Conservation (phyloP, 345 rosid genomes). For the Hevea brasiliensis region DNA sequence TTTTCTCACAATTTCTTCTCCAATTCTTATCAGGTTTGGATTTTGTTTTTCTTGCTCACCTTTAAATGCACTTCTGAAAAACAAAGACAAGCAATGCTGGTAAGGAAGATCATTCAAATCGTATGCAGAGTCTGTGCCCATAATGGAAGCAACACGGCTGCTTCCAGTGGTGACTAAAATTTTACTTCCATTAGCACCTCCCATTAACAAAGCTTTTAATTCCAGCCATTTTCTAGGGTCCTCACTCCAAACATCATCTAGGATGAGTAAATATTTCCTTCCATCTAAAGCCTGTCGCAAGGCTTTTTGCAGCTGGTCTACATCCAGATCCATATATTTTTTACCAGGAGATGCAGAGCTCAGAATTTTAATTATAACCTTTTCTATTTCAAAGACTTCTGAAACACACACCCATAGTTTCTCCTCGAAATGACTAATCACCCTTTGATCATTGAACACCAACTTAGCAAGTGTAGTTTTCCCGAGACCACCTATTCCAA, state of each 20-base stretch:
- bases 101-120: too few relatives aligned
- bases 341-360: not conserved
- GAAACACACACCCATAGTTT: too few relatives aligned
- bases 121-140: not conserved
- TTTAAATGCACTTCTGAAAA: too few relatives aligned
- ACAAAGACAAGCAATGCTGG: too few relatives aligned
- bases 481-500: constrained; percentile 9
- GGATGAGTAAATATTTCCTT: not conserved
- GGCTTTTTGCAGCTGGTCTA: not conserved
- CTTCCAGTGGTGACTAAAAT: constrained; percentile 24
- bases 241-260: constrained; percentile 27
- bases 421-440: too few relatives aligned
- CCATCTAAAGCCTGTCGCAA: not conserved
- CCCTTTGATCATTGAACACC: too few relatives aligned
- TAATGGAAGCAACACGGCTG: not conserved
- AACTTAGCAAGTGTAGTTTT: constrained; percentile 5
- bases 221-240: not conserved
- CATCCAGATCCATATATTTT: not conserved
- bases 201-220: constrained; percentile 3
- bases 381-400: not conserved
- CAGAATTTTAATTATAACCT: not conserved
- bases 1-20: too few relatives aligned
- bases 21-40: too few relatives aligned
- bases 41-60: too few relatives aligned
- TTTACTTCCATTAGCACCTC: constrained; percentile 19